Evolutionary conservation across 495 filamentous ascomycete genomes (phyloP).

Genomic region (Neurospora hispaniola): DNA sequence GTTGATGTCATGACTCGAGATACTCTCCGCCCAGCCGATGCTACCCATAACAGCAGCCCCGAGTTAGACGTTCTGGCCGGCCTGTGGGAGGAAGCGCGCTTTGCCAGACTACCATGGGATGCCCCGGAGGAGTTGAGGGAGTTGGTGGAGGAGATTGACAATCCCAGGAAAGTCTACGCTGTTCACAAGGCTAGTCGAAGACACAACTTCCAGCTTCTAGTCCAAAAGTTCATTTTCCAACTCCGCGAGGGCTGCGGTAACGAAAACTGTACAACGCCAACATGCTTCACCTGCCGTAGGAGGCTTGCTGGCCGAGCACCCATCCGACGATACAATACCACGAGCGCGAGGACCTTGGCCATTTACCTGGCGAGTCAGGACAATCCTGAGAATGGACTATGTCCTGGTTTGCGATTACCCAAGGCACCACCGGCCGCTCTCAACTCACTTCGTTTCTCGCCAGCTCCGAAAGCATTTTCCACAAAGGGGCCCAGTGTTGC

Average conservation of each 20-base stretch:
- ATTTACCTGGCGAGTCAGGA: slow-evolving; percentile 70
- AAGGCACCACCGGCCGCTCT: slow-evolving; percentile 28
- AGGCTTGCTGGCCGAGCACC: slow-evolving; percentile 53
- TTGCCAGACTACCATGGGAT: slow-evolving; percentile 40
- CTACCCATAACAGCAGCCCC: slow-evolving; percentile 4
- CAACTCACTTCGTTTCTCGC: slow-evolving; percentile 27
- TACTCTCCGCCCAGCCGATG: slow-evolving; percentile 28
- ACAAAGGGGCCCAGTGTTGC: slow-evolving; percentile 1
- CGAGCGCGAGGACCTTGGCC: slow-evolving; percentile 67
- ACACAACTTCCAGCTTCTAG: slow-evolving; percentile 42
- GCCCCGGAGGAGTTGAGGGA: slow-evolving; percentile 41
- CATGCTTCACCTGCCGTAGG: slow-evolving; percentile 70
- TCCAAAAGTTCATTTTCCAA: slow-evolving; percentile 63
- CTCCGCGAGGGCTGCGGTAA: slow-evolving; percentile 72
- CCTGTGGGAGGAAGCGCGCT: slow-evolving; percentile 41
- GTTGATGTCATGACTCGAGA: slow-evolving; percentile 46
- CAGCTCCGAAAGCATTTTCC: slow-evolving; percentile 15
- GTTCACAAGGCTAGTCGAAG: slow-evolving; percentile 41
- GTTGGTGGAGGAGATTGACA: slow-evolving; percentile 38
- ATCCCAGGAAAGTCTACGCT: slow-evolving; percentile 41
- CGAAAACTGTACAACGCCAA: slow-evolving; percentile 58
- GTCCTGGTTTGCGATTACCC: slow-evolving; percentile 40
- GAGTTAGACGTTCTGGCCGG: slow-evolving; percentile 33
- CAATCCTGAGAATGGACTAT: slow-evolving; percentile 64
- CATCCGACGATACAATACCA: slow-evolving; percentile 57